These are phyloP conservation scores for Penicillium verhagenii DNA, from an alignment of 495 filamentous ascomycete species.

Conservation along the genomic window DNA sequence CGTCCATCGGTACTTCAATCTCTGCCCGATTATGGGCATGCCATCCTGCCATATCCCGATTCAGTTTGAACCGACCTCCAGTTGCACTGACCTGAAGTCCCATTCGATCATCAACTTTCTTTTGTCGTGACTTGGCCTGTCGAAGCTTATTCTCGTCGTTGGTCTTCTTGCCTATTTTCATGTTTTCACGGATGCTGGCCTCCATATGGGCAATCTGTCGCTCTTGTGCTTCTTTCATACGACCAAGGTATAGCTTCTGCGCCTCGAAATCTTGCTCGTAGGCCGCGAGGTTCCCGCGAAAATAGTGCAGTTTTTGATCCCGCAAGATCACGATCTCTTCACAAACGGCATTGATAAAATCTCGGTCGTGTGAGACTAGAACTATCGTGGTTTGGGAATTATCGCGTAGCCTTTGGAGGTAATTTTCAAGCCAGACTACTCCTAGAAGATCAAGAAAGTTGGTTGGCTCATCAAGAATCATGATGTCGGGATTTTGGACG, in stretches of 20 bases:
- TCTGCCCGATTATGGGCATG: slow-evolving; percentile 55
- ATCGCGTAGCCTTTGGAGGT: slow-evolving; percentile 54
- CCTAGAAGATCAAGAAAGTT: slow-evolving; percentile 80
- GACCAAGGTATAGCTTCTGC: slow-evolving; percentile 61
- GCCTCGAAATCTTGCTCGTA: slow-evolving; percentile 68
- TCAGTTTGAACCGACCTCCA: slow-evolving; percentile 75
- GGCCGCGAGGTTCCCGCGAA: slow-evolving; percentile 65
- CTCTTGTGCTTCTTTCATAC: slow-evolving; percentile 77
- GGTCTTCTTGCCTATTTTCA: slow-evolving; percentile 65
- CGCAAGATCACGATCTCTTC: slow-evolving; percentile 74
- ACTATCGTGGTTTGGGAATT: slow-evolving; percentile 49
- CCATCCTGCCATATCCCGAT: slow-evolving; percentile 64
- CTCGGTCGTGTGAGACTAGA: slow-evolving; percentile 77
- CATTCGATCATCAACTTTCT: slow-evolving; percentile 76
- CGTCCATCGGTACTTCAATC: slow-evolving; percentile 69
- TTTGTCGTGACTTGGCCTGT: slow-evolving; percentile 74
- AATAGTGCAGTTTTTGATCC: slow-evolving; percentile 60
- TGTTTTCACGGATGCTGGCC: slow-evolving; percentile 66
- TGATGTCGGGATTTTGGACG: slow-evolving; percentile 68
- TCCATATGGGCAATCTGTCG: slow-evolving; percentile 74
- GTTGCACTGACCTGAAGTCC: slow-evolving; percentile 69
- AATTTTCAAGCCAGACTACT: slow-evolving; percentile 79
- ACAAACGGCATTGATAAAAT: slow-evolving; percentile 68
- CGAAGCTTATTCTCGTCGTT: slow-evolving; percentile 79
- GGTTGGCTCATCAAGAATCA: slow-evolving; percentile 85